A percentile compares a stretch with the other conserved stretches of the same genome.
Evolutionary conservation across 2,329 filamentous ascomycete genomes (phyloP).

Genomic region (Aspergillus sergii): DNA sequence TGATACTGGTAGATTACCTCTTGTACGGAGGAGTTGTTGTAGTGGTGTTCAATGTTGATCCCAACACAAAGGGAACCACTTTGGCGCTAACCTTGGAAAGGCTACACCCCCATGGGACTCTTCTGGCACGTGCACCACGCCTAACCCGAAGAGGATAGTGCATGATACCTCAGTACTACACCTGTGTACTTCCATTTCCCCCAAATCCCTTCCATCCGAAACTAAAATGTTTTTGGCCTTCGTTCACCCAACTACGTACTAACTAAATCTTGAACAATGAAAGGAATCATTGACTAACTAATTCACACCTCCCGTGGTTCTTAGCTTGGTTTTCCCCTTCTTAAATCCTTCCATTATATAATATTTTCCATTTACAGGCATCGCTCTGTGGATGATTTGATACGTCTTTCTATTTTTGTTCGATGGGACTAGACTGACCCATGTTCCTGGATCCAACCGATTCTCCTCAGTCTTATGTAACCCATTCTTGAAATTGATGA

Average conservation of each 20-base stretch:
- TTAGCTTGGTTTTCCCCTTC: neutral
- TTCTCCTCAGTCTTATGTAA: neutral
- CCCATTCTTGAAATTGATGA: neutral
- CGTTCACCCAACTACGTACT: neutral
- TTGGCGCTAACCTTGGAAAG: neutral
- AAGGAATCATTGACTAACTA: neutral
- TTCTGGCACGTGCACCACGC: neutral
- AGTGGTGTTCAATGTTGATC: neutral
- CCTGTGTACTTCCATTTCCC: neutral
- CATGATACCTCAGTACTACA: neutral
- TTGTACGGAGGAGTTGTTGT: neutral
- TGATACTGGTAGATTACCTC: neutral
- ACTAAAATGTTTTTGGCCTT: neutral
- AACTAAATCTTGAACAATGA: neutral
- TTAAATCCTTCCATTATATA: neutral
- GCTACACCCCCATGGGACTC: neutral
- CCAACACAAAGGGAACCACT: neutral
- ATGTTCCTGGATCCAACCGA: neutral
- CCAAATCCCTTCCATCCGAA: neutral
- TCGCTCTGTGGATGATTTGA: neutral
- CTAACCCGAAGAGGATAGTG: neutral
- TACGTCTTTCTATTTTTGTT: neutral
- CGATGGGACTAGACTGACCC: neutral
- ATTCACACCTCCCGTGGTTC: neutral
- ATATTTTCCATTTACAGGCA: neutral